A percentile compares a stretch with the other conserved stretches of the same genome.
phyloP scores from a whole-genome alignment of 768 basidiomycete genomes.

The Hysterangium stoloniferum region DNA sequence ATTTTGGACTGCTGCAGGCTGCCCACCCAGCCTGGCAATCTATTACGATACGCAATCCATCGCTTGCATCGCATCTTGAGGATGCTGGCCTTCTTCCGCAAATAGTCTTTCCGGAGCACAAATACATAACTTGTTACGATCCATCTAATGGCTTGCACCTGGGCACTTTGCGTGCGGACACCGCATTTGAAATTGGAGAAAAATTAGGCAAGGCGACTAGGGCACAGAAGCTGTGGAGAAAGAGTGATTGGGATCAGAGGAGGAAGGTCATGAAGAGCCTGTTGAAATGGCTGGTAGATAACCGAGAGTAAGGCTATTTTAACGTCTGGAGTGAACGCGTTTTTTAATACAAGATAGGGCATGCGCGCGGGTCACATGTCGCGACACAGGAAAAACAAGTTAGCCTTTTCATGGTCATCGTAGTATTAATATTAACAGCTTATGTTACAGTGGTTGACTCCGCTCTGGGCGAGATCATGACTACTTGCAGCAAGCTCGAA shows the following conservation, averaged over 20 bases:
- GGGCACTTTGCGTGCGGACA: constrained; percentile 69
- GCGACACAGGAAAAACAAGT: constrained; percentile 96
- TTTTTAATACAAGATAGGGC: constrained; percentile 15
- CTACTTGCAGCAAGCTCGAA: constrained; percentile 91
- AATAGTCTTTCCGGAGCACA: constrained; percentile 35
- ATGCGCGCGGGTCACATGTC: constrained; percentile 80
- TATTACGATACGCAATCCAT: constrained; percentile 46
- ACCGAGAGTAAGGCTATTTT: constrained; percentile 49
- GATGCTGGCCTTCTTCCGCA: constrained; percentile 47
- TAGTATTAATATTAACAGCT: constrained; percentile 8
- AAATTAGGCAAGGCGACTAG: constrained; percentile 59
- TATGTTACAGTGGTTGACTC: constrained; percentile 73
- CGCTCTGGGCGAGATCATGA: constrained; percentile 87
- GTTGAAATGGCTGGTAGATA: constrained; percentile 87
- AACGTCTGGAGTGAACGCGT: background rate
- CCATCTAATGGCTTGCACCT: constrained; percentile 84
- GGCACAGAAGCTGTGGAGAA: constrained; percentile 69
- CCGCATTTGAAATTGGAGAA: constrained; percentile 56
- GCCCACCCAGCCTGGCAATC: constrained; percentile 54
- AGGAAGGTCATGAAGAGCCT: constrained; percentile 79
- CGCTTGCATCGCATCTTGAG: constrained; percentile 56
- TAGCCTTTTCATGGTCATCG: constrained; percentile 24
- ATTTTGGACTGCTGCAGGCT: constrained; percentile 28
- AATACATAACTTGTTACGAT: constrained; percentile 87
- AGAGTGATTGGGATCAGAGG: constrained; percentile 71